phyloP scores from a whole-genome alignment of 306 rosid species.

The Malus fusca region DNA sequence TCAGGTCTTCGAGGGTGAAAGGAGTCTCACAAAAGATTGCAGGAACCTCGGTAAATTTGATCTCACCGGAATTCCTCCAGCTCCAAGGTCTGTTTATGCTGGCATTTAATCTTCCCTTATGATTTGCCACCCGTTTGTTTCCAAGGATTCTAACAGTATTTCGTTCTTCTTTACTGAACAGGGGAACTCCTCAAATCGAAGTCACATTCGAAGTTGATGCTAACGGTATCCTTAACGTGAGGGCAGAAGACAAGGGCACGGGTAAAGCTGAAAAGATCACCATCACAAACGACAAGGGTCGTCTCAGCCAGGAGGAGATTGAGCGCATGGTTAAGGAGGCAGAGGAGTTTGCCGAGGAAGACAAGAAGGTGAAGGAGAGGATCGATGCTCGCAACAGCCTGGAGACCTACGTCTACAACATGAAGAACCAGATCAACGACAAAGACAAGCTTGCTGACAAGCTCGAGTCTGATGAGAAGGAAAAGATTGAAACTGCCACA shows the following conservation, averaged over 20 bases:
- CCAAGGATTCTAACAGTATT: slow-evolving; percentile 1
- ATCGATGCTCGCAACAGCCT: slow-evolving; percentile 88
- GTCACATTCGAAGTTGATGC: slow-evolving; percentile 99
- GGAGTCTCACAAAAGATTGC: slow-evolving; percentile 99
- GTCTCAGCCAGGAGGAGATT: slow-evolving; percentile 90
- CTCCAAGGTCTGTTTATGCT: slow-evolving; percentile 67
- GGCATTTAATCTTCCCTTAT: not conserved
- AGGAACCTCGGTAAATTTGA: slow-evolving; percentile 94
- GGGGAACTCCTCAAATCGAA: slow-evolving; percentile 99
- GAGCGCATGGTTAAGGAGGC: slow-evolving; percentile 97
- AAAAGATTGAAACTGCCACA: slow-evolving; percentile 77
- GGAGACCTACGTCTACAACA: slow-evolving; percentile 85
- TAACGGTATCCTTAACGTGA: slow-evolving; percentile 86
- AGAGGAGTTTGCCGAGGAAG: slow-evolving; percentile 92
- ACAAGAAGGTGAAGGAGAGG: slow-evolving; percentile 92
- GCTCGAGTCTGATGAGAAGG: slow-evolving; percentile 92
- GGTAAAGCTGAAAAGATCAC: slow-evolving; percentile 98
- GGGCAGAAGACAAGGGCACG: slow-evolving; percentile 97
- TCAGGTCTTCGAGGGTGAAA: slow-evolving; percentile 95
- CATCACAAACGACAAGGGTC: slow-evolving; percentile 95
- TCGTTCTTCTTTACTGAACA: slow-evolving; percentile 20
- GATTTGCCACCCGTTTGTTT: not conserved
- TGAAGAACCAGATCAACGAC: slow-evolving; percentile 87
- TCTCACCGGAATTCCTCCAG: slow-evolving; percentile 85
- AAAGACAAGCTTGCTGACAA: slow-evolving; percentile 97